These are phyloP conservation scores for Pichia cactophila DNA, from an alignment of 1,139 yeast genomes.

Conservation along the genomic window DNA sequence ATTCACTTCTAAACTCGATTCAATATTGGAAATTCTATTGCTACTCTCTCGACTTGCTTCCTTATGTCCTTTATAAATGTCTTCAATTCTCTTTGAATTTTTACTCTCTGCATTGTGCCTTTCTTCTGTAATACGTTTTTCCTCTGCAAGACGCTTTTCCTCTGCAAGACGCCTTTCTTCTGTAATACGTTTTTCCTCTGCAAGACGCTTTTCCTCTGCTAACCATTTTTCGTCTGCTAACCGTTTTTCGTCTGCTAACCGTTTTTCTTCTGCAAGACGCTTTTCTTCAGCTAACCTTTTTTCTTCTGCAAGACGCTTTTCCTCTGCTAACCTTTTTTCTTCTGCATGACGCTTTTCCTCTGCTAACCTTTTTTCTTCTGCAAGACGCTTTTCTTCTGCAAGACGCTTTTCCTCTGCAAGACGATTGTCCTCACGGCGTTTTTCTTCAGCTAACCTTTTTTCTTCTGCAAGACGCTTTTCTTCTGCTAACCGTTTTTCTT, in stretches of 20 bases:
- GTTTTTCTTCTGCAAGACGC: not conserved
- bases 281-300: not conserved
- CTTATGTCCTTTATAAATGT: not conserved
- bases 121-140: not conserved
- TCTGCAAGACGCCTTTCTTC: not conserved
- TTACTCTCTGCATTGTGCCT: not conserved
- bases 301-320: conserved; percentile 1
- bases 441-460: not conserved
- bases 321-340: not conserved
- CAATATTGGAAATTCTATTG: too few species aligned
- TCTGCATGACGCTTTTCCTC: not conserved
- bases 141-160: not conserved
- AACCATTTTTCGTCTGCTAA: not conserved
- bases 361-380: not conserved
- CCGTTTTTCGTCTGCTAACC: not conserved
- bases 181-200: conserved; percentile 5
- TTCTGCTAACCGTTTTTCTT: not conserved
- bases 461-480: not conserved
- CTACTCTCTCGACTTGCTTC: not conserved
- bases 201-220: not conserved
- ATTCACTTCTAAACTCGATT: not conserved
- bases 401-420: not conserved
- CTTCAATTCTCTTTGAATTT: not conserved
- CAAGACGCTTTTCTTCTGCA: not conserved
- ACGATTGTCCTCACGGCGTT: not conserved